These are phyloP conservation scores for Phytopythium litorale DNA, from an alignment of 352 stramenopile genomes.

Conservation along the genomic window DNA sequence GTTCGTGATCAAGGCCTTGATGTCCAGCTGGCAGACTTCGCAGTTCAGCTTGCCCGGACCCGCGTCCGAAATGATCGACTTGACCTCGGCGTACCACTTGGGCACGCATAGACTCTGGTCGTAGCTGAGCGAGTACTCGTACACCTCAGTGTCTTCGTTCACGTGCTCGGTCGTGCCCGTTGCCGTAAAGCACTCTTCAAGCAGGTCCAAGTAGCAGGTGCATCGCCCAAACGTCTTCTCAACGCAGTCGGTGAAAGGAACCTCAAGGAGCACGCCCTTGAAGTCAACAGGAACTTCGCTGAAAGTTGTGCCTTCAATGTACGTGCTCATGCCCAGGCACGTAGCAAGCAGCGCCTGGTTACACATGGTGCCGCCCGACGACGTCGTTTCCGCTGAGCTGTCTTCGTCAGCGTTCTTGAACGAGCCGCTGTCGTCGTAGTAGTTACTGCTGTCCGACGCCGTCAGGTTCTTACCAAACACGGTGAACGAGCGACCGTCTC, in stretches of 20 bases:
- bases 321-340: slow-evolving; percentile 55
- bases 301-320: slow-evolving; percentile 36
- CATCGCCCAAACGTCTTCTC: slow-evolving; percentile 56
- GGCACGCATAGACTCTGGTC: slow-evolving; percentile 66
- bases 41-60: slow-evolving; percentile 69
- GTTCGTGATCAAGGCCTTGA: slow-evolving; percentile 64
- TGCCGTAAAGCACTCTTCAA: slow-evolving; percentile 63
- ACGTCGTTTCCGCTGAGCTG: slow-evolving; percentile 18
- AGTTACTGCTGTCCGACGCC: slow-evolving; percentile 28
- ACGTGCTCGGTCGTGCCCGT: slow-evolving; percentile 35
- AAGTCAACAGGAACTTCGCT: slow-evolving; percentile 59
- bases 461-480: slow-evolving; percentile 65
- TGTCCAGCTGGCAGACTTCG: slow-evolving; percentile 62
- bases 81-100: slow-evolving; percentile 38
- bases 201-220: slow-evolving; percentile 62
- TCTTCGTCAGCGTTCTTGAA: slow-evolving; percentile 15
- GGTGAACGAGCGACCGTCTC: slow-evolving; percentile 39
- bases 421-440: slow-evolving; percentile 20
- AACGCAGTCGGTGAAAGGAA: slow-evolving; percentile 73
- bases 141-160: slow-evolving; percentile 25
- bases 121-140: slow-evolving; percentile 33
- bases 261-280: slow-evolving; percentile 50
- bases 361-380: slow-evolving; percentile 31
- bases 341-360: slow-evolving; percentile 65
- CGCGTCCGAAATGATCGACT: slow-evolving; percentile 48